Evolutionary conservation across 2,329 filamentous ascomycete species (phyloP).

Genomic region (Microsporum canis): DNA sequence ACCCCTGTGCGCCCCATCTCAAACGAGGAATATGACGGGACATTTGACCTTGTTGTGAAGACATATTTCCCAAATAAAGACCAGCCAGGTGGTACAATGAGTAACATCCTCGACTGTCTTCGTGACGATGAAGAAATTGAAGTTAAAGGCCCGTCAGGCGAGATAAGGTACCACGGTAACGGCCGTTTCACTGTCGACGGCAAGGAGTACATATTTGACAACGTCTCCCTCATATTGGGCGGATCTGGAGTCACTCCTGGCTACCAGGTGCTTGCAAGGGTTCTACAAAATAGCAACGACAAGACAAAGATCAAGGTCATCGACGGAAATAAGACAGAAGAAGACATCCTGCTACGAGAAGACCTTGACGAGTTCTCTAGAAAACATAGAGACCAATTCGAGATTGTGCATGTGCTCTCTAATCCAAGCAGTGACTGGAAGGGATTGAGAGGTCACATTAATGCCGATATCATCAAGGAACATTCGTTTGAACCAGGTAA

Average conservation of each 20-base stretch:
- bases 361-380: constrained; percentile 35
- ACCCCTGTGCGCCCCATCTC: constrained; percentile 38
- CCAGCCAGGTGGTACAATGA: constrained; percentile 45
- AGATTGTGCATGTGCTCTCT: constrained; percentile 40
- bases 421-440: constrained; percentile 36
- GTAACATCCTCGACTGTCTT: constrained; percentile 43
- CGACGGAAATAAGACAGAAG: constrained; percentile 40
- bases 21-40: constrained; percentile 30
- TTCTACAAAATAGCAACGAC: constrained; percentile 27
- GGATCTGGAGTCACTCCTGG: constrained; percentile 44
- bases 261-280: constrained; percentile 39
- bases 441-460: constrained; percentile 37
- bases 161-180: constrained; percentile 40
- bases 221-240: constrained; percentile 40
- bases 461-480: constrained; percentile 32
- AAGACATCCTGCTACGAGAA: constrained; percentile 37
- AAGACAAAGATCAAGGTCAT: constrained; percentile 33
- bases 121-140: constrained; percentile 41
- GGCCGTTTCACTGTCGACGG: constrained; percentile 38
- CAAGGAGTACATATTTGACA: constrained; percentile 32
- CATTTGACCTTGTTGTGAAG: constrained; percentile 41
- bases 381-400: constrained; percentile 30
- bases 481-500: constrained; percentile 34
- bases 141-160: constrained; percentile 41
- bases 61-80: constrained; percentile 40